Evolutionary conservation across 148 eudicot genomes (phyloP), one percentile per base, ranked within the genome.

Genomic region (Camellia lanceoleosa): DNA sequence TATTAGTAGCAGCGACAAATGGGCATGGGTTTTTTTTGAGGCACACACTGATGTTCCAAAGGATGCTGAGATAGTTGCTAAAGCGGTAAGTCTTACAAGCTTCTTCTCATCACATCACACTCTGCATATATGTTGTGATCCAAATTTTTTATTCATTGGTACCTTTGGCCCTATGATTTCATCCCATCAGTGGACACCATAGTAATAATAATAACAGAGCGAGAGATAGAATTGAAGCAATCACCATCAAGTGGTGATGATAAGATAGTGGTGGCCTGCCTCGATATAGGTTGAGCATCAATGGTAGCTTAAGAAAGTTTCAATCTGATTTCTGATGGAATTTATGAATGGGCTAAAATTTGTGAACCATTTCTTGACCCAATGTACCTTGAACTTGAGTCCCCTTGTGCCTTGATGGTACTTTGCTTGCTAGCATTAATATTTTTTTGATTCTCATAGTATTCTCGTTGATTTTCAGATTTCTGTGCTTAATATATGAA

Each of bases 21-120:
- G 98, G 98, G 98, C 98, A 64, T 94, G 98, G 97, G 93, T 91
- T 51, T 75, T 94, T 23, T 92, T 94, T 75, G 93, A 94, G 89
- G 88, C 92, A 56, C 77, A 79, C 69, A 90, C 88, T 7, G 85
- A 91, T 71, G 87, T 92, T 64, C 80, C 81, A 44, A 80, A 82
- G 47, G 86, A 76, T 80, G 85, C 95, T 60, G 95, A 92, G 82
- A 92, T 94, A 68, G 93, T 92, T 78, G 98, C 92, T 75, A 94
- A 94, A 92, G 98, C 98, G 81, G 98, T 94, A 85, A 47, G 92
- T 75, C 52, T 70, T 72, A 44, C 7, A 7, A 42, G 52, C 1
- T 44, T 38, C 47, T 70, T 69, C 30, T 70, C 73, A 10, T 59
- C 68, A 70, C 68, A 43, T 47, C 19, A 7, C 9, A 11, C 5